Evolutionary conservation across 768 basidiomycete genomes (phyloP).

Genomic region (Pisolithus sp.): DNA sequence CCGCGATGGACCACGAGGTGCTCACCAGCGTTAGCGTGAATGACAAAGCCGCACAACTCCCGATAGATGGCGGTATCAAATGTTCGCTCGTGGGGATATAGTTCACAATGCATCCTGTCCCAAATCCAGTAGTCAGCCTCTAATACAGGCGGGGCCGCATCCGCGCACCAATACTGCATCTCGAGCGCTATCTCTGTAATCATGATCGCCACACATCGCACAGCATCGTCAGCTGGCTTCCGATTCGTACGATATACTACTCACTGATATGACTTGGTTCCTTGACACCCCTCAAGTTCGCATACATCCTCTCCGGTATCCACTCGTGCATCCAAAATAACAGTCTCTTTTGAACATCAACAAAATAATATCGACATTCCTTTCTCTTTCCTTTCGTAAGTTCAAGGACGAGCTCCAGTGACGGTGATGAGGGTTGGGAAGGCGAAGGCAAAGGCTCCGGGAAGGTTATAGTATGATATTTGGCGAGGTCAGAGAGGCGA

Average conservation of each 20-base stretch:
- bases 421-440: too few species aligned
- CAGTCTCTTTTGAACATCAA: background rate
- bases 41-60: constrained; percentile 5
- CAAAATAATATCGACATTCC: constrained; percentile 8
- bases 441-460: too few species aligned
- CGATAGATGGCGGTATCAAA: constrained; percentile 1
- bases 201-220: too few species aligned
- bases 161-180: constrained; percentile 21
- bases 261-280: constrained; percentile 7
- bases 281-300: constrained; percentile 6
- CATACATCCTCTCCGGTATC: constrained; percentile 1
- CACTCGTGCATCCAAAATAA: constrained; percentile 9
- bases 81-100: constrained; percentile 5
- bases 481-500: background rate
- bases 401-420: constrained; percentile 6
- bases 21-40: constrained; percentile 8
- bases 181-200: constrained; percentile 18
- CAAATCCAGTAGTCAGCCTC: background rate
- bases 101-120: constrained; percentile 21
- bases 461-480: background rate
- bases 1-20: background rate
- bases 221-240: background rate
- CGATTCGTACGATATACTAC: background rate
- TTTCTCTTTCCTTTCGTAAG: background rate
- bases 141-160: too few species aligned